Evolutionary conservation across 2,329 filamentous ascomycete species (phyloP).

Genomic region (Pseudogymnoascus sp.): DNA sequence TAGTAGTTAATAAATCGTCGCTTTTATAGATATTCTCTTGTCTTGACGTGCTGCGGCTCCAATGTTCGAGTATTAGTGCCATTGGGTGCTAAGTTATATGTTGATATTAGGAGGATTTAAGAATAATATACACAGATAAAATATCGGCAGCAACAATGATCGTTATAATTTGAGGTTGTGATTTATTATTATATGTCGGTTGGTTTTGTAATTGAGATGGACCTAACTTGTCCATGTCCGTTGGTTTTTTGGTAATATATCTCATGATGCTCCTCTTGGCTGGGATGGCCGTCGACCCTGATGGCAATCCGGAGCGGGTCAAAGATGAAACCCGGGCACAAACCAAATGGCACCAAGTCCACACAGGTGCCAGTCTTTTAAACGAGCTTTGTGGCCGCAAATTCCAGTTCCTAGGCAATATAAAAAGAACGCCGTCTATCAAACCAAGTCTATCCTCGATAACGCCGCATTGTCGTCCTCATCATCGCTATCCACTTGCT

Average conservation of each 20-base stretch:
- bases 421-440: background rate
- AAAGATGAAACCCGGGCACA: background rate
- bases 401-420: background rate
- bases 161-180: background rate
- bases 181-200: background rate
- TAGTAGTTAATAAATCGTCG: constrained; percentile 2
- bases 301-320: background rate
- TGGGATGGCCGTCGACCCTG: background rate
- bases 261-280: background rate
- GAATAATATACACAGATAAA: background rate
- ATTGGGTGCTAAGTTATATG: background rate
- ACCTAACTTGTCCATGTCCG: background rate
- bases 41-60: background rate
- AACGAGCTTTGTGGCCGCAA: background rate
- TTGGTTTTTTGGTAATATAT: background rate
- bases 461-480: constrained; percentile 24
- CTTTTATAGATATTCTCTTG: background rate
- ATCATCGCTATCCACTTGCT: constrained; percentile 14
- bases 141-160: background rate
- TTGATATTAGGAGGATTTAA: background rate
- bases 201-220: background rate
- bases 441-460: constrained; percentile 22
- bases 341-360: background rate
- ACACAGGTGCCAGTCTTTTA: background rate
- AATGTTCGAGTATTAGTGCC: background rate